Conservation (phyloP, 2,329 filamentous ascomycete genomes). For the Monilinia vaccinii-corymbosi region DNA sequence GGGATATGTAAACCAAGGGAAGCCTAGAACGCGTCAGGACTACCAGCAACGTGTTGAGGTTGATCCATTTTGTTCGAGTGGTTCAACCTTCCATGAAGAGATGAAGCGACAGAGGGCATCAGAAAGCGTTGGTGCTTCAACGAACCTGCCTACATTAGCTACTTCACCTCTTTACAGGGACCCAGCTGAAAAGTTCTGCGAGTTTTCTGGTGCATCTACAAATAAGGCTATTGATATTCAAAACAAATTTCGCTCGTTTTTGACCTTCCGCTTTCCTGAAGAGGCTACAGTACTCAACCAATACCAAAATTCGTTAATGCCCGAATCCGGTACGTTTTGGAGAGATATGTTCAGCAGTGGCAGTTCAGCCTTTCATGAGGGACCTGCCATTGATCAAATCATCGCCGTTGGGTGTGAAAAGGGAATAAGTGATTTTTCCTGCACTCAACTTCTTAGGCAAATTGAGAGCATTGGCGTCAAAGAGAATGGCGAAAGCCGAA, state of each 20-base stretch:
- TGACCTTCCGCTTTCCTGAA: slow-evolving; percentile 42
- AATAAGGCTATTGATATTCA: slow-evolving; percentile 41
- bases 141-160: not conserved
- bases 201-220: slow-evolving; percentile 18
- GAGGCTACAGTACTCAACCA: slow-evolving; percentile 40
- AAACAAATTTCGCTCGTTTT: slow-evolving; percentile 45
- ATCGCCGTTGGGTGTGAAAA: slow-evolving; percentile 50
- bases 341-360: slow-evolving; percentile 27
- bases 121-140: not conserved
- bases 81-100: slow-evolving; percentile 5
- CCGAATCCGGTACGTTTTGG: slow-evolving; percentile 36
- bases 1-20: not conserved
- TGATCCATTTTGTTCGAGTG: slow-evolving; percentile 12
- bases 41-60: slow-evolving; percentile 9
- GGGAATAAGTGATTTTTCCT: slow-evolving; percentile 42
- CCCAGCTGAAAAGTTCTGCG: slow-evolving; percentile 14
- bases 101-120: not conserved
- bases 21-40: not conserved
- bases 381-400: slow-evolving; percentile 43
- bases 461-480: slow-evolving; percentile 48
- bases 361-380: slow-evolving; percentile 11
- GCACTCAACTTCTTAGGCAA: slow-evolving; percentile 39
- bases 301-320: slow-evolving; percentile 39
- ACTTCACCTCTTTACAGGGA: not conserved
- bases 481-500: slow-evolving; percentile 40